A percentile compares a stretch with the other conserved stretches of the same genome.
Evolutionary conservation across 306 rosid species (phyloP).

Genomic region (Glycine tomentella): DNA sequence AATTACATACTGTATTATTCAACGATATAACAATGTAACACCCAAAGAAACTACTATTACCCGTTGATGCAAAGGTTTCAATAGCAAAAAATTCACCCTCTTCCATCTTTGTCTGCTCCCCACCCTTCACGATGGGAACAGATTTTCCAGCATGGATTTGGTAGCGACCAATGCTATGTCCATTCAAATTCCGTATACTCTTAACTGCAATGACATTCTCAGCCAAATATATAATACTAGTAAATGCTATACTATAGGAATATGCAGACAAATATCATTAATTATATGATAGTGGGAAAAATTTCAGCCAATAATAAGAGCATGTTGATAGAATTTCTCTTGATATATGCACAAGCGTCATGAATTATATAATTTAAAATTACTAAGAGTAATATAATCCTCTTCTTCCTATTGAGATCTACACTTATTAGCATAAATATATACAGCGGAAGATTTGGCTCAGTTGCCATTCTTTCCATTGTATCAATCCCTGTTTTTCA

Average conservation of each 20-base stretch:
- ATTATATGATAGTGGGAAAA: not conserved
- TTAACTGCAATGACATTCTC: constrained; percentile 68
- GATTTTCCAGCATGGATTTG: constrained; percentile 97
- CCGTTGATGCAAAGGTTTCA: constrained; percentile 96
- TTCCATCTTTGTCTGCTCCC: constrained; percentile 99
- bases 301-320: too few species aligned
- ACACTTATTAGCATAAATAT: not conserved
- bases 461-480: not conserved
- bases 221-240: constrained; percentile 12
- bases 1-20: constrained; percentile 27
- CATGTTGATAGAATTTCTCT: too few species aligned
- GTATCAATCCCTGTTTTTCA: not conserved
- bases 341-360: too few species aligned
- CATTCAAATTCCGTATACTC: constrained; percentile 95
- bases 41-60: constrained; percentile 53
- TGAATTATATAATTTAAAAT: too few species aligned
- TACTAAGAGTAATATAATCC: too few species aligned
- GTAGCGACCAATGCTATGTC: constrained; percentile 96
- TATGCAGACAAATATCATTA: constrained; percentile 10
- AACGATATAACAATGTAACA: constrained; percentile 14
- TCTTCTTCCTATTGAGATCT: not conserved
- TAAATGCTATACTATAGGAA: not conserved
- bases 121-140: constrained; percentile 97
- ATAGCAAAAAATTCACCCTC: constrained; percentile 99
- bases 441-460: not conserved